Evolutionary conservation across 257 asterid species (phyloP).

Genomic region (Solanum virginianum): DNA sequence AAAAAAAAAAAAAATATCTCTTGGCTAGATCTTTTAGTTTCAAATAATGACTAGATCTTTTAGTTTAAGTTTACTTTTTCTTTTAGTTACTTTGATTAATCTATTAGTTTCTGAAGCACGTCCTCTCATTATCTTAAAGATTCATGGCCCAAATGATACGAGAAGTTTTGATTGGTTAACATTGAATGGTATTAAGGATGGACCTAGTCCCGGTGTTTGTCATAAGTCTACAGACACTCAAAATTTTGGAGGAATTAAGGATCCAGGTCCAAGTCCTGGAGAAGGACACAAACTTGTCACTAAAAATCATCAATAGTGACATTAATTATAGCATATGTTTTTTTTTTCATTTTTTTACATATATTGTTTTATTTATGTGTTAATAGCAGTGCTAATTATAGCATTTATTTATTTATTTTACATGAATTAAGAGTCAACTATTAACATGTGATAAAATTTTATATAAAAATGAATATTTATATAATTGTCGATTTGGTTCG

Average conservation of each 20-base stretch:
- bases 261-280: slow-evolving; percentile 4
- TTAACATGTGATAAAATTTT: too few relatives aligned
- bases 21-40: neutral
- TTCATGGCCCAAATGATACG: rapidly evolving
- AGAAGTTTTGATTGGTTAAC: neutral
- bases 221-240: neutral
- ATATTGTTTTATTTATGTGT: too few relatives aligned
- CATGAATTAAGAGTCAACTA: too few relatives aligned
- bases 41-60: neutral
- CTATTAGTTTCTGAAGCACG: slow-evolving; percentile 14
- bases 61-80: neutral
- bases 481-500: too few relatives aligned
- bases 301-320: neutral
- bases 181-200: neutral
- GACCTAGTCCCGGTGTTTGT: neutral
- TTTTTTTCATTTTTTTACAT: too few relatives aligned
- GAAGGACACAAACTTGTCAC: neutral
- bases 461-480: too few relatives aligned
- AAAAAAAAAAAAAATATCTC: too few relatives aligned
- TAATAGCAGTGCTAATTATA: too few relatives aligned
- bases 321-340: neutral
- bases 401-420: too few relatives aligned
- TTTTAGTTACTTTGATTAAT: slow-evolving; percentile 1
- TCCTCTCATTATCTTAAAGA: slow-evolving; percentile 6
- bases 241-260: neutral